A percentile compares a stretch with the other conserved stretches of the same genome.
Evolutionary conservation across 345 rosid species (phyloP).

Genomic region (Populus davidiana): DNA sequence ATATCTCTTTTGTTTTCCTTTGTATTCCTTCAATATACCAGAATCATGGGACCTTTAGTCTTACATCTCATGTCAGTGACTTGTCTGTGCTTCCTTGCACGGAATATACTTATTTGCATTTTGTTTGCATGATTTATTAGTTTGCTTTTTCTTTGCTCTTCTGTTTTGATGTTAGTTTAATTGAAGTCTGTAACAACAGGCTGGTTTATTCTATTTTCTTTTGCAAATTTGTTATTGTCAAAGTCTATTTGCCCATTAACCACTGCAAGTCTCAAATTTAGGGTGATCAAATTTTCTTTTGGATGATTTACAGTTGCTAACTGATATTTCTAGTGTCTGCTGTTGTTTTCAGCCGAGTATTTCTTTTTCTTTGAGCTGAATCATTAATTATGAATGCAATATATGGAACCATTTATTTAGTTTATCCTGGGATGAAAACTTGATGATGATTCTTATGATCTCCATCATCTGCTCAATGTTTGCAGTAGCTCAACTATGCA

Average conservation of each 20-base stretch:
- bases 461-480: slow-evolving; percentile 2
- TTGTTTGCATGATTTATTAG: background rate
- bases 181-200: background rate
- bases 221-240: background rate
- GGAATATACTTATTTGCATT: background rate
- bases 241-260: background rate
- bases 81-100: background rate
- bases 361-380: background rate
- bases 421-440: background rate
- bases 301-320: background rate
- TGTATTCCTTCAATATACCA: background rate
- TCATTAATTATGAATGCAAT: background rate
- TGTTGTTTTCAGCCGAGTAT: background rate
- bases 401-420: background rate
- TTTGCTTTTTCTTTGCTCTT: background rate
- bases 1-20: background rate
- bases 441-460: background rate
- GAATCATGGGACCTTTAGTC: background rate
- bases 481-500: background rate
- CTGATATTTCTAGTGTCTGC: slow-evolving; percentile 1
- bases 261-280: background rate
- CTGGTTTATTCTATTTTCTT: background rate
- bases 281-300: background rate
- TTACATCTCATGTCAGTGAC: background rate
- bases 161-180: background rate